phyloP scores from a whole-genome alignment of 2,329 filamentous ascomycete genomes.

The Ustulina deusta region DNA sequence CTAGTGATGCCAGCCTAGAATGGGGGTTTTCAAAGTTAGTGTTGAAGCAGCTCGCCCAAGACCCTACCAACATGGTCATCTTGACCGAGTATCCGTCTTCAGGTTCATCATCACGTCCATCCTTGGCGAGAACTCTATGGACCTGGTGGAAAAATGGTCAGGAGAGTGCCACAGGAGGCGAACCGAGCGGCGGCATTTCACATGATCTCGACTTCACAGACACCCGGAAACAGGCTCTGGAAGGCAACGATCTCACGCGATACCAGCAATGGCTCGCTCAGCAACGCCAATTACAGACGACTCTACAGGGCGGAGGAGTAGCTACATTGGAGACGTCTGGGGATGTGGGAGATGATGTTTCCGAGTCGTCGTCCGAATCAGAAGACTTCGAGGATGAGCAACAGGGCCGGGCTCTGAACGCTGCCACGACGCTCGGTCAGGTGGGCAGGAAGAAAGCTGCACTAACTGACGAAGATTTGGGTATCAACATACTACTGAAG shows the following conservation, averaged over 20 bases:
- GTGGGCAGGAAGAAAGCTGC: conserved; percentile 86
- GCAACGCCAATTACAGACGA: conserved; percentile 87
- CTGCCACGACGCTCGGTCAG: conserved; percentile 86
- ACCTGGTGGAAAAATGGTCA: conserved; percentile 78
- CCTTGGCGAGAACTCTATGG: conserved; percentile 82
- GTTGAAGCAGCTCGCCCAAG: conserved; percentile 77
- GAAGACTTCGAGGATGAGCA: conserved; percentile 91
- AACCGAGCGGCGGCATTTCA: conserved; percentile 69
- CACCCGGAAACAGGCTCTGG: conserved; percentile 72
- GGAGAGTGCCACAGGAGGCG: conserved; percentile 53
- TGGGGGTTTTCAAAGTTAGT: conserved; percentile 95
- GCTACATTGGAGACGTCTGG: conserved; percentile 75
- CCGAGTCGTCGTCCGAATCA: conserved; percentile 85
- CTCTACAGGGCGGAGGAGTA: conserved; percentile 76
- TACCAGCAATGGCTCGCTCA: conserved; percentile 96
- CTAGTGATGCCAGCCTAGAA: conserved; percentile 88
- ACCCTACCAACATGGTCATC: conserved; percentile 85
- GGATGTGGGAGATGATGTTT: conserved; percentile 84
- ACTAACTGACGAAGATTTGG: conserved; percentile 88
- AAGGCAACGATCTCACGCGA: conserved; percentile 79
- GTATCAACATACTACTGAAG: conserved; percentile 89
- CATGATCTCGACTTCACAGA: conserved; percentile 71
- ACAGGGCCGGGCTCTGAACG: conserved; percentile 90
- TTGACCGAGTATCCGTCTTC: conserved; percentile 79
- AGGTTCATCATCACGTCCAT: conserved; percentile 59